Percentiles rank a stretch among this genome's conserved stretches.
Conservation (phyloP, 805 yeast genomes). For the Candida tibetensis region DNA sequence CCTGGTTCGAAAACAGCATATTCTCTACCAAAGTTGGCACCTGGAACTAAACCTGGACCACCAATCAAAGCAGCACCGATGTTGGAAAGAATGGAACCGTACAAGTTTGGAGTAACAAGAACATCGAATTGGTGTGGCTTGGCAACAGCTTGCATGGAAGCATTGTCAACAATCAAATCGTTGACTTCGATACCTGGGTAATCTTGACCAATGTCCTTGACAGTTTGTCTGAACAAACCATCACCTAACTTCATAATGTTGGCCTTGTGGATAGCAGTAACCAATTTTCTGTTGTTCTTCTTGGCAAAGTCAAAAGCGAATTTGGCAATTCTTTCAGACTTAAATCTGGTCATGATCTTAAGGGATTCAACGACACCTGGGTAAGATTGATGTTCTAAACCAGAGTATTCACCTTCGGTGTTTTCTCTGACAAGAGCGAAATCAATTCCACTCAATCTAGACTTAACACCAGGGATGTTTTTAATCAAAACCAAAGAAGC, state of each 20-base stretch:
- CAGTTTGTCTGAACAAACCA: slow-evolving; percentile 94
- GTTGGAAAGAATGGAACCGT: slow-evolving; percentile 96
- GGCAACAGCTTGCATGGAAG: slow-evolving; percentile 99
- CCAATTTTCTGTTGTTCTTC: slow-evolving; percentile 86
- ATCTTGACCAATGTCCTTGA: slow-evolving; percentile 78
- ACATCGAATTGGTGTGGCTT: slow-evolving; percentile 98
- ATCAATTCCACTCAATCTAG: slow-evolving; percentile 85
- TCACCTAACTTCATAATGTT: slow-evolving; percentile 98
- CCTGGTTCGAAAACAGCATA: slow-evolving; percentile 99
- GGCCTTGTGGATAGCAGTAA: slow-evolving; percentile 98
- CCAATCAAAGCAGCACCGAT: slow-evolving; percentile 97
- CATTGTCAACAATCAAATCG: slow-evolving; percentile 97
- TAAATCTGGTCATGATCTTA: slow-evolving; percentile 89
- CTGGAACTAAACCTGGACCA: slow-evolving; percentile 98
- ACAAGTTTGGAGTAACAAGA: slow-evolving; percentile 94
- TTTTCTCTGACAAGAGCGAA: slow-evolving; percentile 96
- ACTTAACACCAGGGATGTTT: slow-evolving; percentile 89
- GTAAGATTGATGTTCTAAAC: slow-evolving; percentile 94
- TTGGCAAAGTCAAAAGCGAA: slow-evolving; percentile 95
- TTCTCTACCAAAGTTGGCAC: slow-evolving; percentile 97
- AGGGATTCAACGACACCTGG: slow-evolving; percentile 97
- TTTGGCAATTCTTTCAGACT: slow-evolving; percentile 96
- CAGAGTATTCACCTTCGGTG: slow-evolving; percentile 98
- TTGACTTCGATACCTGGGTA: slow-evolving; percentile 79
- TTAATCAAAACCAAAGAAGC: slow-evolving; percentile 94